A percentile compares a stretch with the other conserved stretches of the same genome.
Conservation (phyloP, 140 eudicot species). For the Flaveria floridana region DNA sequence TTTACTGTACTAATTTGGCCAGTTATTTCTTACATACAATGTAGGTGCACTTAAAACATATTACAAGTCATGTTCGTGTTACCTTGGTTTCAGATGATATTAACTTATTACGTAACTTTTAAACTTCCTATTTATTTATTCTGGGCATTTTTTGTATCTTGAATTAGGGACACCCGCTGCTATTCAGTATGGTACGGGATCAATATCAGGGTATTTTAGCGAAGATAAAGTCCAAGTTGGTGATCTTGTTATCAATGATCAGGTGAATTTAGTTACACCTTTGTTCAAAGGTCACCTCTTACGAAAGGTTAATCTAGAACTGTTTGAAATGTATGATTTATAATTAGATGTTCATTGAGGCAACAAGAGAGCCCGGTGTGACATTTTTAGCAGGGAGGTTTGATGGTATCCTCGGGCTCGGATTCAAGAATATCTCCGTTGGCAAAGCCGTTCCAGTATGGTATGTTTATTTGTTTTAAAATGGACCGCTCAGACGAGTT, state of each 20-base stretch:
- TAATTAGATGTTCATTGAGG: conserved; percentile 62
- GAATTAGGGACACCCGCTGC: conserved; percentile 52
- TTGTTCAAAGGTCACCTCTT: not conserved
- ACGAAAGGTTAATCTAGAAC: not conserved
- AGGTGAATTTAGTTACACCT: conserved; percentile 37
- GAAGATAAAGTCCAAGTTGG: conserved; percentile 79
- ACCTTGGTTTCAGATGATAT: not conserved
- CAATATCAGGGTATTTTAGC: conserved; percentile 75
- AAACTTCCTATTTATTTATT: not conserved
- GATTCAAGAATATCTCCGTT: conserved; percentile 59
- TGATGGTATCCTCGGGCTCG: conserved; percentile 74
- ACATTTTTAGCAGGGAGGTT: conserved; percentile 67
- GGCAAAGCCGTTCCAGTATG: conserved; percentile 68
- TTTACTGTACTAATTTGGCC: too few relatives aligned
- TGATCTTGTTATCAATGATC: conserved; percentile 66
- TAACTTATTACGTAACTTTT: not conserved
- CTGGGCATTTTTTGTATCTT: not conserved
- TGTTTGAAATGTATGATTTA: not conserved
- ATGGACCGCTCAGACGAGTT: not conserved
- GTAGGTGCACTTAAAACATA: not conserved
- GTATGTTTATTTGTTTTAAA: conserved; percentile 32
- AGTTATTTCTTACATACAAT: too few relatives aligned
- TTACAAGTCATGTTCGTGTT: not conserved
- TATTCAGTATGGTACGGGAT: conserved; percentile 66
- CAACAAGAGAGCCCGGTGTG: conserved; percentile 56